These are phyloP conservation scores for Podosphaera leucotricha DNA, from an alignment of 2,329 filamentous ascomycete genomes.

Conservation along the genomic window DNA sequence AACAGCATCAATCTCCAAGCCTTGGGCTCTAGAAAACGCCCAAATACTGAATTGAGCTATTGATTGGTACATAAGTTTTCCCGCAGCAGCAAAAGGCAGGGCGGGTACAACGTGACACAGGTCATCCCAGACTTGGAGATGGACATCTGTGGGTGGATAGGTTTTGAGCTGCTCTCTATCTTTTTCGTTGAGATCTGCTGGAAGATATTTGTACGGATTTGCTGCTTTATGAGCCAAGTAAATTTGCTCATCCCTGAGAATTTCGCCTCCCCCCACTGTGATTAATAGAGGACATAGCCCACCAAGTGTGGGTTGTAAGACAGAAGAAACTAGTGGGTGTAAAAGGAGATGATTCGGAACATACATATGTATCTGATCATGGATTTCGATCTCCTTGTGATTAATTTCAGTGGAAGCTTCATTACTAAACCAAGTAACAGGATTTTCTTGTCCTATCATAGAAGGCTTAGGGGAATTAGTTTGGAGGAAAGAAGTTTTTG, in stretches of 20 bases:
- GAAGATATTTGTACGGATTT: conserved; percentile 54
- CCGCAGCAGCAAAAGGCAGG: conserved; percentile 84
- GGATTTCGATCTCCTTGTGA: conserved; percentile 46
- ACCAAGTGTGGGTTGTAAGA: conserved; percentile 69
- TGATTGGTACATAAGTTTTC: conserved; percentile 86
- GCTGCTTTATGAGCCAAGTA: conserved; percentile 90
- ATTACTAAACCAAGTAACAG: conserved; percentile 14
- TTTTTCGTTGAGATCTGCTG: conserved; percentile 38
- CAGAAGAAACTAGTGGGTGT: conserved; percentile 75
- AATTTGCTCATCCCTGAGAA: conserved; percentile 87
- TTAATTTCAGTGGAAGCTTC: conserved; percentile 42
- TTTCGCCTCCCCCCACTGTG: conserved; percentile 67
- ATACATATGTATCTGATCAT: conserved; percentile 79
- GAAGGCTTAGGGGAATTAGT: too few relatives aligned
- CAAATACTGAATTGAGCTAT: conserved; percentile 86
- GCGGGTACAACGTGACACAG: conserved; percentile 82
- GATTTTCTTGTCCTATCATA: too few relatives aligned
- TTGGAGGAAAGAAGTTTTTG: too few relatives aligned
- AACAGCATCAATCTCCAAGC: conserved; percentile 50
- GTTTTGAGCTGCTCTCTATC: conserved; percentile 36
- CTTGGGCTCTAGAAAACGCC: conserved; percentile 69
- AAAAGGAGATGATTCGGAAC: conserved; percentile 64
- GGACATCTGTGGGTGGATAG: conserved; percentile 70
- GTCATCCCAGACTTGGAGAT: conserved; percentile 90
- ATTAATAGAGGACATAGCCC: conserved; percentile 74